phyloP scores from a whole-genome alignment of 768 basidiomycete genomes.

The Lactarius deliciosus region DNA sequence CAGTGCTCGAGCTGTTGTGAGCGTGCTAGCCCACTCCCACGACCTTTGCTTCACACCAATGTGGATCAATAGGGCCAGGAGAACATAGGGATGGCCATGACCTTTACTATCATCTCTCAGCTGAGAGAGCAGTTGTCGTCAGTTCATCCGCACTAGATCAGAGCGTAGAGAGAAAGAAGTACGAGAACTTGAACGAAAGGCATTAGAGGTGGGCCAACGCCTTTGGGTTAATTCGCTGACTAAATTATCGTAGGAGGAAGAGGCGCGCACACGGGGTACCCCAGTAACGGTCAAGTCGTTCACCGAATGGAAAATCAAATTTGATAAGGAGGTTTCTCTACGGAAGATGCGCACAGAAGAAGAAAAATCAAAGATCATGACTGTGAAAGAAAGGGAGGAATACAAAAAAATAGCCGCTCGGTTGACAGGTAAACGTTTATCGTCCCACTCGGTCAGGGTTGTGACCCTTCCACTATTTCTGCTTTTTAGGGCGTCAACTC shows the following conservation, averaged over 20 bases:
- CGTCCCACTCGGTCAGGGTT: constrained; percentile 12
- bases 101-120: constrained; percentile 87
- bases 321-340: constrained; percentile 63
- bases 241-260: constrained; percentile 63
- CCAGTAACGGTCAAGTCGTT: constrained; percentile 84
- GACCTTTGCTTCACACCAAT: neutral
- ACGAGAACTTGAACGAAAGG: constrained; percentile 68
- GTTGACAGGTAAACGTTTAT: constrained; percentile 58
- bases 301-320: constrained; percentile 74
- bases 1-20: constrained; percentile 56
- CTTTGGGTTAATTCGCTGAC: neutral
- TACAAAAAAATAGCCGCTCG: constrained; percentile 61
- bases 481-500: constrained; percentile 76
- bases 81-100: constrained; percentile 96
- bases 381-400: constrained; percentile 85
- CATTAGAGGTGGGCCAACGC: constrained; percentile 60
- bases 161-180: constrained; percentile 60
- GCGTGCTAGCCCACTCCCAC: constrained; percentile 32
- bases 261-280: constrained; percentile 87
- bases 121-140: constrained; percentile 73
- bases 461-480: constrained; percentile 8
- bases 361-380: constrained; percentile 65
- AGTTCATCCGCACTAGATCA: constrained; percentile 58
- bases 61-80: constrained; percentile 61
- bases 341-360: constrained; percentile 74